Evolutionary conservation across 1,139 yeast species (phyloP).

Genomic region (Yamadazyma triangularis): DNA sequence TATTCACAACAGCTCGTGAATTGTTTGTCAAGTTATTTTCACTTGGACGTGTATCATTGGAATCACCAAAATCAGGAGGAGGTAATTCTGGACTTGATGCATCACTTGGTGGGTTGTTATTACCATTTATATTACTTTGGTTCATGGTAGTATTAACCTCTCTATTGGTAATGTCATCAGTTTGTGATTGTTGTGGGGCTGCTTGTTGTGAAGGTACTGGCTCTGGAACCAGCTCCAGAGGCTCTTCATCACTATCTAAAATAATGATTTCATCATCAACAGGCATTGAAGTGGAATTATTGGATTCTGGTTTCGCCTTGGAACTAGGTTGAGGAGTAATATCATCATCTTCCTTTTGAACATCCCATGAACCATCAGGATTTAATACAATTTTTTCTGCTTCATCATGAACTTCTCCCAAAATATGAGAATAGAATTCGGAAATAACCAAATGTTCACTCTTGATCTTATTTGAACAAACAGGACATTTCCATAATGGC

Average conservation of each 20-base stretch:
- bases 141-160: too few relatives aligned
- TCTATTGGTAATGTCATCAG: too few relatives aligned
- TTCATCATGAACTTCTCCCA: conserved; percentile 32
- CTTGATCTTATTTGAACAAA: conserved; percentile 44
- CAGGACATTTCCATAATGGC: conserved; percentile 68
- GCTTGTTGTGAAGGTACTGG: too few relatives aligned
- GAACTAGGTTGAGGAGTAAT: not conserved
- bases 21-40: too few relatives aligned
- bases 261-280: conserved; percentile 5
- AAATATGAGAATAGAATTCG: conserved; percentile 54
- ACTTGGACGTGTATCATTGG: too few relatives aligned
- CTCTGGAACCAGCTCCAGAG: conserved; percentile 1
- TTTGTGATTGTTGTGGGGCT: too few relatives aligned
- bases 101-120: too few relatives aligned
- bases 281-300: too few relatives aligned
- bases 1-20: too few relatives aligned
- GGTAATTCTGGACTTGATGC: not conserved
- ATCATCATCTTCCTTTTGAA: conserved; percentile 4
- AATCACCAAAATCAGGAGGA: not conserved
- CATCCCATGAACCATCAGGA: conserved; percentile 56
- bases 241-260: conserved; percentile 10
- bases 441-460: conserved; percentile 55
- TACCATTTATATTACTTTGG: not conserved
- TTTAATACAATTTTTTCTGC: conserved; percentile 53
- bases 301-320: not conserved